phyloP scores from a whole-genome alignment of 108 stramenopile genomes.

The Poteriospumella lacustris region DNA sequence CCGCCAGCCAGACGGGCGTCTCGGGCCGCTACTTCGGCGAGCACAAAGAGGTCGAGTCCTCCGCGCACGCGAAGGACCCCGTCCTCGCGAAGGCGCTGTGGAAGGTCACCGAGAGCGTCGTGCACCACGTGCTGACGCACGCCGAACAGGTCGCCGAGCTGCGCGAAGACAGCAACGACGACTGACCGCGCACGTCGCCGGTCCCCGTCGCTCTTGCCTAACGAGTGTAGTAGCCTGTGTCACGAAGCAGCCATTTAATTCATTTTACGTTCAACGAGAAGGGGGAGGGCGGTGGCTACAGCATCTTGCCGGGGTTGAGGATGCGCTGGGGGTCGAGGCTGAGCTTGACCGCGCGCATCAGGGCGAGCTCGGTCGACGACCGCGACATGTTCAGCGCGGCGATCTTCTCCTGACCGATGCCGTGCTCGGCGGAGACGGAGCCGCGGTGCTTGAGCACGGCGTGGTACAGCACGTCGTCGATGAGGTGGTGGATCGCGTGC shows the following conservation, averaged over 20 bases:
- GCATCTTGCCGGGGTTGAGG: constrained; percentile 57
- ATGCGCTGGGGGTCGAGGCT: constrained; percentile 50
- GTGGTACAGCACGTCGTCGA: constrained; percentile 72
- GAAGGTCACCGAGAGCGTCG: not conserved
- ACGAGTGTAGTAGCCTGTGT: too few relatives aligned
- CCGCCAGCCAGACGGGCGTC: not conserved
- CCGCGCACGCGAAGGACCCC: not conserved
- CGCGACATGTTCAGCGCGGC: constrained; percentile 45
- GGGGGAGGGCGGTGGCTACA: too few relatives aligned
- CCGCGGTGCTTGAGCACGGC: constrained; percentile 64
- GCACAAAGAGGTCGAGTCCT: not conserved
- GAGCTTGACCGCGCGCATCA: constrained; percentile 50
- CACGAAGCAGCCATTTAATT: too few relatives aligned
- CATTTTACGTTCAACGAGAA: too few relatives aligned
- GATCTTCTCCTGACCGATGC: constrained; percentile 84
- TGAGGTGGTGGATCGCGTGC: constrained; percentile 26
- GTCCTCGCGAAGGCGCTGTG: not conserved
- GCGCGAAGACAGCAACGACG: too few relatives aligned
- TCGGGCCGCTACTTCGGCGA: not conserved
- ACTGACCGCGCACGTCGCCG: too few relatives aligned
- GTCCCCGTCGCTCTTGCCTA: too few relatives aligned
- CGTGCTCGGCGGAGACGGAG: constrained; percentile 97
- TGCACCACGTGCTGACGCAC: not conserved
- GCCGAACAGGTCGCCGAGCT: too few relatives aligned
- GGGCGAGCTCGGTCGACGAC: constrained; percentile 13